Evolutionary conservation across 352 stramenopile species (phyloP), one percentile per base, ranked within the genome.

Genomic region (Pythium utonaiense): DNA sequence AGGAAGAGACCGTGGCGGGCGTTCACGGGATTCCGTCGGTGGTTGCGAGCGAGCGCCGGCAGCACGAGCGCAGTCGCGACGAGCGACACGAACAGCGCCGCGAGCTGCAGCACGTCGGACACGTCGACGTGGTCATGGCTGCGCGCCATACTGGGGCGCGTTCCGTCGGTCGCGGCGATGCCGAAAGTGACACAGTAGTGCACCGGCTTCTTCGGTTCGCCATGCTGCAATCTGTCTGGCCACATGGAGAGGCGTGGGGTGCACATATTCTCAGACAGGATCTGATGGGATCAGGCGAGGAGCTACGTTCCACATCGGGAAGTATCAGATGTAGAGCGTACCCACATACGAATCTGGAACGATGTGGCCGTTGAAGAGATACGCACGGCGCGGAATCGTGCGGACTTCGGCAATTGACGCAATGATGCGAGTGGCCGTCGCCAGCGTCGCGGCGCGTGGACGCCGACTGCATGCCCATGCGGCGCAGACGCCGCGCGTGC

Each of bases 1-100:
- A 78, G 80, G 57, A 78, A 86, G 31, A 88, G 67, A 36, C 49
- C 57, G 45, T 60, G 60, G 52, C 52, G 52, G 22, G 53, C 45
- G 33, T 31, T 50, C 5, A 21, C 31, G 6, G 21, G 42, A 25
- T 22, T 49, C 44, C 31, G 27, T n/a, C 41, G 66, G 48, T 61
- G 47, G 47, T 69, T 69, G 40, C 53, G 56, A 22, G 49, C 48
- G 16, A 73, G 74, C 34, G 77, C 77, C 27, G 70, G 72, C 10
- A 79, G 45, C 51, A 73, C 66, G 34, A 69, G 33, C 65, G 57
- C 50, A 27, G 57, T 53, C 21, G 48, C 53, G 33, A 66, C 34
- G 38, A 71, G 57, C 41, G 57, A 60, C 27, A 71, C 52, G 45
- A 71, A 41, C 45, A 71, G 52, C 58, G 62, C 64, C 16, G 59